Percentiles rank a stretch among this genome's conserved stretches.
These are phyloP conservation scores for Candida freyschussii DNA, from an alignment of 1,139 yeast species.

Conservation along the genomic window DNA sequence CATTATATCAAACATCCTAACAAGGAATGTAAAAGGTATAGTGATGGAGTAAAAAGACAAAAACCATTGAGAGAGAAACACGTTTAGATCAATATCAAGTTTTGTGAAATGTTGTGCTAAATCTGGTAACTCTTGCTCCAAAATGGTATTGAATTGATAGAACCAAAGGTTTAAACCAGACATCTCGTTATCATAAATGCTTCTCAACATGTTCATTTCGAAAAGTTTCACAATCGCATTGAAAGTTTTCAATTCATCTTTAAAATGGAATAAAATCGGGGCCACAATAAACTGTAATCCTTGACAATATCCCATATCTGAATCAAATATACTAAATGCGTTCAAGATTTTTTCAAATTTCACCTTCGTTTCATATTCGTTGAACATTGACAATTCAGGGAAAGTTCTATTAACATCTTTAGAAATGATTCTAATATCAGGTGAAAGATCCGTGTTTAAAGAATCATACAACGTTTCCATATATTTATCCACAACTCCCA, in stretches of 20 bases:
- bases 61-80: conserved; percentile 64
- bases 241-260: conserved; percentile 40
- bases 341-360: conserved; percentile 55
- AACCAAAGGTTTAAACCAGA: conserved; percentile 51
- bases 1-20: conserved; percentile 49
- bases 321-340: conserved; percentile 64
- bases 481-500: conserved; percentile 21
- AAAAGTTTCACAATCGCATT: conserved; percentile 54
- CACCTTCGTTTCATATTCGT: conserved; percentile 38
- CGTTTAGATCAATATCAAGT: conserved; percentile 38
- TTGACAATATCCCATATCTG: conserved; percentile 69
- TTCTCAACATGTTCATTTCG: conserved; percentile 59
- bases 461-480: conserved; percentile 36
- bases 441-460: conserved; percentile 38
- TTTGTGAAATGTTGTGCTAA: conserved; percentile 41
- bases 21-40: conserved; percentile 48
- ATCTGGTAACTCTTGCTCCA: conserved; percentile 38
- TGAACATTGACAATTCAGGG: conserved; percentile 51
- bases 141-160: conserved; percentile 45
- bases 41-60: conserved; percentile 60
- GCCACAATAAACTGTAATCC: conserved; percentile 66
- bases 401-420: conserved; percentile 63
- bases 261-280: conserved; percentile 50
- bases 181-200: conserved; percentile 56
- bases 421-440: conserved; percentile 48